Evolutionary conservation across 768 basidiomycete species (phyloP).

Genomic region (Austroboletus eburneus): DNA sequence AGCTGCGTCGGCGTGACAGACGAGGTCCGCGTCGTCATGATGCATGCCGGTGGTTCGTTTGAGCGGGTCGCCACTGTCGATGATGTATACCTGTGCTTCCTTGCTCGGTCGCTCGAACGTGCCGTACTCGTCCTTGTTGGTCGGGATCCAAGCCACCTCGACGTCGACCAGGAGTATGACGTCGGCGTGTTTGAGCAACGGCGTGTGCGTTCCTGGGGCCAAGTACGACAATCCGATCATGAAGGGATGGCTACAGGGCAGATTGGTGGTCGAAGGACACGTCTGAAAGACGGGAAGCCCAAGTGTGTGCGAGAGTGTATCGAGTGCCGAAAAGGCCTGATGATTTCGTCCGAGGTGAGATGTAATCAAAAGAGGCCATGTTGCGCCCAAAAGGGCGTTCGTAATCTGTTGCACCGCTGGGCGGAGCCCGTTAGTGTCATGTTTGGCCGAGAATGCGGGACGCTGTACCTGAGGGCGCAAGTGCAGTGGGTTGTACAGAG

Average conservation of each 20-base stretch:
- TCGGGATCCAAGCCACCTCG: slow-evolving; percentile 63
- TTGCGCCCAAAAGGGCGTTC: slow-evolving; percentile 45
- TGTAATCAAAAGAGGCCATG: slow-evolving; percentile 59
- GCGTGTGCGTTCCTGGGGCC: slow-evolving; percentile 40
- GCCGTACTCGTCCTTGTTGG: slow-evolving; percentile 35
- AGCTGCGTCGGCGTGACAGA: slow-evolving; percentile 55
- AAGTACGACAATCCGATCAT: slow-evolving; percentile 48
- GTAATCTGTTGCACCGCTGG: slow-evolving; percentile 39
- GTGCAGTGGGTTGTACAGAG: slow-evolving; percentile 43
- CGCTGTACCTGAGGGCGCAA: slow-evolving; percentile 37
- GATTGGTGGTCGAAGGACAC: too few species aligned
- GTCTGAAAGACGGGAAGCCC: too few species aligned
- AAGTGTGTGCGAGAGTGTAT: slow-evolving; percentile 45
- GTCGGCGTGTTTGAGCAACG: slow-evolving; percentile 51
- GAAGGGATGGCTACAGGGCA: too few species aligned
- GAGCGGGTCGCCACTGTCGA: slow-evolving; percentile 62
- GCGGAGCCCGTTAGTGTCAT: too few species aligned
- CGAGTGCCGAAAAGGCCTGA: slow-evolving; percentile 42
- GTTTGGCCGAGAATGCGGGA: not conserved
- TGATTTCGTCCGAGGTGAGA: slow-evolving; percentile 57
- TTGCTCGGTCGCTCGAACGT: slow-evolving; percentile 32
- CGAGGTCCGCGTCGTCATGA: slow-evolving; percentile 51
- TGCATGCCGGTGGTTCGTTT: slow-evolving; percentile 46
- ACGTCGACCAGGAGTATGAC: slow-evolving; percentile 62
- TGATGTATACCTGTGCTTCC: slow-evolving; percentile 50